Evolutionary conservation across 2,329 filamentous ascomycete species (phyloP).

Genomic region (Sphaerulina musiva): DNA sequence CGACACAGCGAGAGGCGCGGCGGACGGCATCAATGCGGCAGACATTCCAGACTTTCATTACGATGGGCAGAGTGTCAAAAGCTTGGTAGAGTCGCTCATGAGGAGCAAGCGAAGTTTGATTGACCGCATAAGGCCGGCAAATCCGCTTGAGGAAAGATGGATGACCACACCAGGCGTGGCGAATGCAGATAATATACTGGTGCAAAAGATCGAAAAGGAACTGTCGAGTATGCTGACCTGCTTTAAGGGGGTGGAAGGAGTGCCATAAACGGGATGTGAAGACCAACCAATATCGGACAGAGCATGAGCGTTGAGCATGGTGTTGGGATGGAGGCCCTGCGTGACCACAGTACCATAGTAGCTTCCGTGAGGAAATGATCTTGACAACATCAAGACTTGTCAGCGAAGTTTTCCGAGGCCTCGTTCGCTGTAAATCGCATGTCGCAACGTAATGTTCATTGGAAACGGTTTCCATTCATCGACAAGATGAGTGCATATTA

Average conservation of each 20-base stretch:
- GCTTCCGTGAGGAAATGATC: no score
- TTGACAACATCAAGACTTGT: no score
- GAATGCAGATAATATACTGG: constrained; percentile 52
- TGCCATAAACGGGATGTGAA: neutral
- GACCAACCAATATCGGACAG: neutral
- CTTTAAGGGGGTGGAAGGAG: constrained; percentile 27
- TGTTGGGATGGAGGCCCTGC: neutral
- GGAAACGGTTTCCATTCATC: no score
- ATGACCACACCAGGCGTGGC: constrained; percentile 41
- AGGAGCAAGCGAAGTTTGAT: constrained; percentile 59
- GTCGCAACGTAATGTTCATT: no score
- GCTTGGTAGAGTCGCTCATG: constrained; percentile 75
- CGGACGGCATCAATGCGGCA: constrained; percentile 49
- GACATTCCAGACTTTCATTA: constrained; percentile 69
- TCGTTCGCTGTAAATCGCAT: no score
- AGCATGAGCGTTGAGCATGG: constrained; percentile 1
- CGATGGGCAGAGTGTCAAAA: constrained; percentile 64
- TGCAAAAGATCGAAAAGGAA: constrained; percentile 68
- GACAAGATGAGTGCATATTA: no score
- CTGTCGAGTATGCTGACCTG: constrained; percentile 50
- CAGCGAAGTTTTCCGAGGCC: no score
- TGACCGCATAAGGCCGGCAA: constrained; percentile 66
- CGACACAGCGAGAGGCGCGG: constrained; percentile 58
- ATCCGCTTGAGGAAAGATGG: constrained; percentile 63
- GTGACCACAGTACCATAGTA: no score